Evolutionary conservation across 352 stramenopile genomes (phyloP).

Genomic region (Phytopythium delawarense): DNA sequence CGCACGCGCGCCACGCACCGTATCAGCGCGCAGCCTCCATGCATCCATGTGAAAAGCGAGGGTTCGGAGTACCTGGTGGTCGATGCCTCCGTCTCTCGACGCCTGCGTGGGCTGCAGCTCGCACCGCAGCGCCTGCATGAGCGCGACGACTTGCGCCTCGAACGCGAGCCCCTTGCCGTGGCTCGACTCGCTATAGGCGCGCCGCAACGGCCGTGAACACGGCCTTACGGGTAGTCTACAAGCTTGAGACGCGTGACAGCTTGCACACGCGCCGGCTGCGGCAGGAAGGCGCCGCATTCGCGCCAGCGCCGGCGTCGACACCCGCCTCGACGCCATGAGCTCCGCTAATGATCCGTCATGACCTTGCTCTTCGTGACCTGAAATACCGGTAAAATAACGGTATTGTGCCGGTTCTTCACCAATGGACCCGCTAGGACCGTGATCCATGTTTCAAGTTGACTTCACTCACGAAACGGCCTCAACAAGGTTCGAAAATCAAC

Average conservation of each 20-base stretch:
- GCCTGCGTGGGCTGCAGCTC: constrained; percentile 49
- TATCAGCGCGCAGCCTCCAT: background rate
- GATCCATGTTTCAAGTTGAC: background rate
- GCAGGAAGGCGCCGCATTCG: background rate
- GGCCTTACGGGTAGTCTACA: no score
- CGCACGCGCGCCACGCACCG: background rate
- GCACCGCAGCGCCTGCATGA: constrained; percentile 52
- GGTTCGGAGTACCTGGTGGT: constrained; percentile 30
- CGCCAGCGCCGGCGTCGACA: background rate
- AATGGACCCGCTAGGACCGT: no score
- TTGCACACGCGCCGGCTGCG: no score
- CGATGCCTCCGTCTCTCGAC: constrained; percentile 70
- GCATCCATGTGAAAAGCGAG: background rate
- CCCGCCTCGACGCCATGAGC: no score
- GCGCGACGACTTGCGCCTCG: constrained; percentile 49
- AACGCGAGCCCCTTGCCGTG: constrained; percentile 56
- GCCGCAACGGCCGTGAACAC: background rate
- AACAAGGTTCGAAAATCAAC: background rate
- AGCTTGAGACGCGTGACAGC: background rate
- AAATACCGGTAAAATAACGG: background rate
- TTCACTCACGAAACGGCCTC: background rate
- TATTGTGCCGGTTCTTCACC: background rate
- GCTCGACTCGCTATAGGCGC: constrained; percentile 7
- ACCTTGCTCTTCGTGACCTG: no score
- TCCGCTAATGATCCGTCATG: no score